Base-by-base conservation (phyloP, 306 rosid species). In the Castanospermum australe region DNA sequence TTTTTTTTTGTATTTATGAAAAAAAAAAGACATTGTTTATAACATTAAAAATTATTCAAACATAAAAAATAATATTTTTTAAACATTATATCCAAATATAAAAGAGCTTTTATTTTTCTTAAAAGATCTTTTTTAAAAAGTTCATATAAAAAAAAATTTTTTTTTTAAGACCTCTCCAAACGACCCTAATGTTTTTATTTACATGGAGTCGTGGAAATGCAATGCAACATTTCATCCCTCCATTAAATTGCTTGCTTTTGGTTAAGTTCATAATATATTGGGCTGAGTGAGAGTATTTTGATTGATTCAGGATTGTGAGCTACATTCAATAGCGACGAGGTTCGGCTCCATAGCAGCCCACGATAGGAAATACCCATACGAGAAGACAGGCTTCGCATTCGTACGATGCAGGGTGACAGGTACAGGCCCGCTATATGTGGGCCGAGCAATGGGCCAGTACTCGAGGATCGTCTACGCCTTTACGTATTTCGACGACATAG, bases 341-440 rank as follows among this genome's bases (percentile, higher is more conserved):
- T 94, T 90, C 54, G 97, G 98, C 1, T 90, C 98, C 0, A 89
- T 94, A 33, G 98, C 98, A 2, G 97, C 98, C 14, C 98, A 94
- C 2, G 90, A 72, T 83, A 90, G 94, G 60, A 78, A 73, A 28
- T 28, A 79, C 2, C 78, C 75, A 12, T 2, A 81, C 0, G 92
- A 92, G 84, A 94, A 92, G 78, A 92, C 97, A 15, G 96, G 98
- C 5, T 94, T 92, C 1, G 89, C 98, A 8, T 94, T 94, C 68
- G 85, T 90, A 17, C 56, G 87, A 12, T 94, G 97, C 86, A 81
- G 64, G 80, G 91, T 92, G 6, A 94, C 91, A 5, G 97, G 98
- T 18, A 79, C 84, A 1, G 98, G 97, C 13, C 94, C 91, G 0
- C 5, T 94, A 0, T 94, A 94, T 3, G 93, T 94, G 69, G 98